Conservation (phyloP, 768 basidiomycete species). For the Mycena kentingensis region DNA sequence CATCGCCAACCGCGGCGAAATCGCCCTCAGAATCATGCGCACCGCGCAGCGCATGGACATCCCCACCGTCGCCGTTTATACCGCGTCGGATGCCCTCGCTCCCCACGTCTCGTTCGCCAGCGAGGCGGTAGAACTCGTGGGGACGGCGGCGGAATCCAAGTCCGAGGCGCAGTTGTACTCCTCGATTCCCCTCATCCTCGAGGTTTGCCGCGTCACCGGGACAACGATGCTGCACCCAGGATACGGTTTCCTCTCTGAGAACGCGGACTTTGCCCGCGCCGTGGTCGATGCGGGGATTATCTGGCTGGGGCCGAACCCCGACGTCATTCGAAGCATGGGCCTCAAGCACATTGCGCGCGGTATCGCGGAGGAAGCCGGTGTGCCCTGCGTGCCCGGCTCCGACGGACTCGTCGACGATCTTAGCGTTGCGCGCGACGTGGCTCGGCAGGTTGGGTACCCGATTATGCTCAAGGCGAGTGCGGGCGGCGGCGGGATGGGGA, state of each 20-base stretch:
- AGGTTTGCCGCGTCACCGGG: conserved; percentile 40
- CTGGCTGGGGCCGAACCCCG: conserved; percentile 59
- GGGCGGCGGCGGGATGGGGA: conserved; percentile 71
- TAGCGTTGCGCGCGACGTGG: conserved; percentile 44
- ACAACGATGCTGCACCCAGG: conserved; percentile 63
- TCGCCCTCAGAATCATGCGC: conserved; percentile 63
- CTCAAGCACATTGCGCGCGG: conserved; percentile 60
- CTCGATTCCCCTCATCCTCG: conserved; percentile 38
- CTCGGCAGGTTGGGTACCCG: conserved; percentile 53
- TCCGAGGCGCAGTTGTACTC: conserved; percentile 49
- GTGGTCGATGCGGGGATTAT: conserved; percentile 51
- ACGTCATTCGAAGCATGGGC: conserved; percentile 56
- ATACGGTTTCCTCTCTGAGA: conserved; percentile 69
- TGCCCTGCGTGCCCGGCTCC: conserved; percentile 61
- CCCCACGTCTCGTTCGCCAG: conserved; percentile 61
- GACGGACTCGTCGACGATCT: conserved; percentile 44
- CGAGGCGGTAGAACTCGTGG: conserved; percentile 37
- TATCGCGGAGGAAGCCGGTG: conserved; percentile 46
- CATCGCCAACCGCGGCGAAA: conserved; percentile 74
- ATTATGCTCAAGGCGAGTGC: conserved; percentile 69
- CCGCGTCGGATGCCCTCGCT: conserved; percentile 56
- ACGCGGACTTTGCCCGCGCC: conserved; percentile 52
- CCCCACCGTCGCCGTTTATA: conserved; percentile 59
- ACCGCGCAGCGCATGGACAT: conserved; percentile 56
- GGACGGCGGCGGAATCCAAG: conserved; percentile 34